These are phyloP conservation scores for Salix caprea DNA, from an alignment of 345 rosid genomes.

Conservation along the genomic window DNA sequence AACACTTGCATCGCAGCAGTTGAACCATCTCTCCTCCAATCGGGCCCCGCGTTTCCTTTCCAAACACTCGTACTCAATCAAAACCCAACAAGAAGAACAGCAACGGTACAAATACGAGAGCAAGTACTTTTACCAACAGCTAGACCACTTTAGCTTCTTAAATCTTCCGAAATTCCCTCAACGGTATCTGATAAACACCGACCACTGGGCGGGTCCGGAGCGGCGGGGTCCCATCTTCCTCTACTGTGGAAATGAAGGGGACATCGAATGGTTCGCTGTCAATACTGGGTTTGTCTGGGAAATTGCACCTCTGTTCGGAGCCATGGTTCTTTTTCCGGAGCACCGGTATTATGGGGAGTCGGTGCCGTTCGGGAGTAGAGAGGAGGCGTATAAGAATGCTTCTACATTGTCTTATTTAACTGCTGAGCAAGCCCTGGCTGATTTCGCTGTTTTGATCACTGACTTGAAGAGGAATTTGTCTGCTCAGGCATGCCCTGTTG, in stretches of 20 bases:
- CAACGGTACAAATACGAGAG: slow-evolving; percentile 53
- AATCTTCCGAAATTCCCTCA: slow-evolving; percentile 54
- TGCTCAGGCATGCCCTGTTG: slow-evolving; percentile 78
- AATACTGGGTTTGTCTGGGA: slow-evolving; percentile 84
- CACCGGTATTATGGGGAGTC: slow-evolving; percentile 88
- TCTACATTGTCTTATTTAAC: slow-evolving; percentile 64
- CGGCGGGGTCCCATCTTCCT: slow-evolving; percentile 66
- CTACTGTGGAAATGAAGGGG: slow-evolving; percentile 86
- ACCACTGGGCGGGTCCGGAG: slow-evolving; percentile 59
- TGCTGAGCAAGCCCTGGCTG: slow-evolving; percentile 91
- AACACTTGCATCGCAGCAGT: slow-evolving; percentile 17
- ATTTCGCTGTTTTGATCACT: slow-evolving; percentile 67
- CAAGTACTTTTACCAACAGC: slow-evolving; percentile 50
- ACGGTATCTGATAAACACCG: slow-evolving; percentile 63
- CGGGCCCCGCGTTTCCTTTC: slow-evolving; percentile 42
- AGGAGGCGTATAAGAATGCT: slow-evolving; percentile 66
- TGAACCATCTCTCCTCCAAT: slow-evolving; percentile 2
- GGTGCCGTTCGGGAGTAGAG: slow-evolving; percentile 61
- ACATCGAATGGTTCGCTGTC: slow-evolving; percentile 77
- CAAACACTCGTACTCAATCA: slow-evolving; percentile 16
- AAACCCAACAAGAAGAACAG: background rate
- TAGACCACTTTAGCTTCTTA: slow-evolving; percentile 82
- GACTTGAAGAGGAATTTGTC: slow-evolving; percentile 75
- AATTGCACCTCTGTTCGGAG: slow-evolving; percentile 70
- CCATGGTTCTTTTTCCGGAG: slow-evolving; percentile 78